Evolutionary conservation across 2,329 filamentous ascomycete species (phyloP), one percentile per base, ranked within the genome.

Genomic region (Stemphylium vesicarium): DNA sequence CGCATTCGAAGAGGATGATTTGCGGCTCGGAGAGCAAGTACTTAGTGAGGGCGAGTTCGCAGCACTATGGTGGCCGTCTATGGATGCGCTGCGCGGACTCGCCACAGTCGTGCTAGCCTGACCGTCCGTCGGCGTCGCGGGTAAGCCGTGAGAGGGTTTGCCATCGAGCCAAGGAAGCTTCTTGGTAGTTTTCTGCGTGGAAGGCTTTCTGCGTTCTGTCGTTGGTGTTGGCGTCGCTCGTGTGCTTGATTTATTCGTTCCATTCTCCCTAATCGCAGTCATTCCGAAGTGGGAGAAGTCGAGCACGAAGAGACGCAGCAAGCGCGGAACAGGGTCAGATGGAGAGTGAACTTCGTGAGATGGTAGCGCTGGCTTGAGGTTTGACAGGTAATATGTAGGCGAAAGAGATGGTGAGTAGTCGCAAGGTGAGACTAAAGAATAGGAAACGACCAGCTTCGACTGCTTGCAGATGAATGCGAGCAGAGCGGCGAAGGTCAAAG

Each of bases 151-250:
- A 4, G 65, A 49, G n/a, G 35, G 39, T 11, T 63, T 70, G 13
- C 59, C 60, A 39, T 71, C 68, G 7, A 75, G 62, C 72, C 72
- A 75, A 13, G 71, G 72, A 16, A 73, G 64, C 41, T 47, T 66
- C 18, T 60, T 71, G 1, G 47, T 26, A 4, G 56, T 62, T 16
- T 46, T 57, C 4, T 56, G 56, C 11, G 56, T 53, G 13, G 55
- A 22, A 39, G 62, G 36, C 45, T 57, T 69, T 15, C 37, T 61
- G 39, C 13, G 41, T 8, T 51, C 43, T 42, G 42, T 20, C 4
- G 44, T 13, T 2, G 18, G 7, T 15, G 18, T 35, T 29, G 22
- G 26, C 16, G 39, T 61, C 15, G 51, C 26, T 18, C 15, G 44
- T 2, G 13, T 35, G 16, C 20, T 26, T 26, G 38, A 22, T 16